Evolutionary conservation across 2,329 filamentous ascomycete species (phyloP), one percentile per base, ranked within the genome.

Genomic region (Microascus cirrosus): DNA sequence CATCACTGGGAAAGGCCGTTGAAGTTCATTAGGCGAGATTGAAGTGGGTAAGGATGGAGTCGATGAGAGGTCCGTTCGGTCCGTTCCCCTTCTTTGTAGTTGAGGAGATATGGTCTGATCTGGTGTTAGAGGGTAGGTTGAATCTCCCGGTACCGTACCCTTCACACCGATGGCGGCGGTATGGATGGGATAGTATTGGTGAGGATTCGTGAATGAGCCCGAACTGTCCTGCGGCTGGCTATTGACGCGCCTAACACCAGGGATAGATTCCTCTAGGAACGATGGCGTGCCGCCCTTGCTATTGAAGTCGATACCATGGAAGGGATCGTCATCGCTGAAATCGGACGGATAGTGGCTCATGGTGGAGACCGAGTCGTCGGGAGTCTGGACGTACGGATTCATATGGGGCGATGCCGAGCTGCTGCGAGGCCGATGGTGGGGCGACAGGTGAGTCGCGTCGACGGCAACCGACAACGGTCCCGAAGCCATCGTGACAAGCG

Each of bases 291-390:
- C 72, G 48, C 66, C 70, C 20, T 76, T 71, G 61, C 71, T 66
- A 65, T 70, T 70, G 61, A 81, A 80, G 66, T 79, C 70, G 60
- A 74, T 69, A 58, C 75, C 75, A 58, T 77, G 78, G 69, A 80
- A 80, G 15, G 77, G 74, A 61, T 83, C 79, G 52, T 74, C 63
- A 51, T 67, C 61, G 63, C 76, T 73, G 60, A 71, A 73, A 61
- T 80, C 76, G 67, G 77, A 80, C 3, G 75, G 66, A 62, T 77
- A 80, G 61, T 77, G 70, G 61, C 75, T 77, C 51, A 74, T 65
- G 25, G 70, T 73, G 2, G 75, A 75, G 55, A 73, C 68, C 15
- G 78, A 80, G 60, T 77, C 79, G 61, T 74, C 74, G 12, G 79
- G 78, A 0, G 79, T 81, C 59, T 76, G 69, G 56, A 68, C 63